phyloP scores from a whole-genome alignment of 192 early-diverging fungal species.

The Backusella liffmaniae region DNA sequence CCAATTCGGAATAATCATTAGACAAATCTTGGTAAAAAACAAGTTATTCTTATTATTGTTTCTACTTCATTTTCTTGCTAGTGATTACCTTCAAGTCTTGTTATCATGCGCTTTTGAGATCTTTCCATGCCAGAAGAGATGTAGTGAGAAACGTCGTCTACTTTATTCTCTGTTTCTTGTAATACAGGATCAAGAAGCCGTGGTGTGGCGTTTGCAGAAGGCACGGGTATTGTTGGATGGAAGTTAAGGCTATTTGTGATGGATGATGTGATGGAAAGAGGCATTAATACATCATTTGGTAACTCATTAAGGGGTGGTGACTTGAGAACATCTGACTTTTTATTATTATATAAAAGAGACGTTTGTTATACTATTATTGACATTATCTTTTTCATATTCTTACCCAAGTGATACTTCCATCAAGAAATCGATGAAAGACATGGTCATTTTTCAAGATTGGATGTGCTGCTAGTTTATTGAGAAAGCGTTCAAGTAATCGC shows the following conservation, averaged over 20 bases:
- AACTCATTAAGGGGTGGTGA: not conserved
- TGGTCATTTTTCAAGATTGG: conserved; percentile 82
- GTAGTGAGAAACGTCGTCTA: not conserved
- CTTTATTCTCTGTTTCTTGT: not conserved
- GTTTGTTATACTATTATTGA: not conserved
- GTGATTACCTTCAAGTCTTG: conserved; percentile 55
- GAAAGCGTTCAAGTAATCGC: conserved; percentile 86
- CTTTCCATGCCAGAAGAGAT: conserved; percentile 48
- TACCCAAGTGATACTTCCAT: conserved; percentile 68
- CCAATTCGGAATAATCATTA: not conserved
- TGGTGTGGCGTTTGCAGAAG: not conserved
- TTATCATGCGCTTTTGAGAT: conserved; percentile 67
- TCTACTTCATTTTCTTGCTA: not conserved
- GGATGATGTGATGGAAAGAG: not conserved
- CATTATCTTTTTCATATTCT: not conserved
- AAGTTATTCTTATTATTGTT: not conserved
- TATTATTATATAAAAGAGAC: not conserved
- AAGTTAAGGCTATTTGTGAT: not conserved
- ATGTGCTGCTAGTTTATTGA: conserved; percentile 85
- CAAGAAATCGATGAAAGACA: conserved; percentile 88
- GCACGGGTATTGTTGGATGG: not conserved
- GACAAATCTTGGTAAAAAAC: not conserved
- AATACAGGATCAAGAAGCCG: not conserved
- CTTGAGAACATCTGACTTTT: conserved; percentile 7
- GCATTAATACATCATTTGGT: not conserved